Evolutionary conservation across 1,284 basidiomycete genomes (phyloP), one percentile per base, ranked within the genome.

Genomic region (Entoloma clypeatum): DNA sequence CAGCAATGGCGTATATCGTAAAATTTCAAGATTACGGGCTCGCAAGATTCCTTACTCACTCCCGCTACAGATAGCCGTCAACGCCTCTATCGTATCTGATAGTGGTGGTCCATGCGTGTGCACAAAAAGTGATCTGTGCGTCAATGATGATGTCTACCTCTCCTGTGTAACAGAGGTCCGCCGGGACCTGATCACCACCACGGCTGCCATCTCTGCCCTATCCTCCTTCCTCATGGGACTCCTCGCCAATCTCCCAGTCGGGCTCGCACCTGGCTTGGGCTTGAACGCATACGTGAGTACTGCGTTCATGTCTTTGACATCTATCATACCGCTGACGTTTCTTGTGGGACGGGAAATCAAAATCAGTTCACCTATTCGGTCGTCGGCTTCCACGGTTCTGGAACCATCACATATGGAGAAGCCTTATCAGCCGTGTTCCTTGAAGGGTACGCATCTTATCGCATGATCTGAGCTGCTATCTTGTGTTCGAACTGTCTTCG

Each of bases 381-480:
- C 29, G 91, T 93, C 31, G 91, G 91, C 6, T 83, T 79, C 62
- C 81, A 90, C 52, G 88, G 87, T 7, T 71, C 74, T 16, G 91
- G 91, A 14, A 72, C 77, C 36, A 81, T 92, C 52, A 72, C 79
- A 3, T 94, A 91, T 60, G 69, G 74, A 14, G 83, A 92, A 62
- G 91, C 91, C 0, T 73, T 93, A n/a, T 81, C 84, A 10, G 91
- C 91, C 21, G 86, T 93, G 37, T 94, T 91, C 63, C 69, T 92
- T 48, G 88, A 91, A 69, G 88, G 91, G 77, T 83, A 50, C 17
- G 25, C 24, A 14, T 31, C 5, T 1, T 21, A 9, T 22, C 10
- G 22, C 6, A 13, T 24, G 11, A 25, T 72, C 55, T 13, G 14
- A 16, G n/a, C 5, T n/a, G 2, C 19, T 31, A 19, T 37, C 13